Conservation (phyloP, 331 rosid species). For the Acacia concinna region DNA sequence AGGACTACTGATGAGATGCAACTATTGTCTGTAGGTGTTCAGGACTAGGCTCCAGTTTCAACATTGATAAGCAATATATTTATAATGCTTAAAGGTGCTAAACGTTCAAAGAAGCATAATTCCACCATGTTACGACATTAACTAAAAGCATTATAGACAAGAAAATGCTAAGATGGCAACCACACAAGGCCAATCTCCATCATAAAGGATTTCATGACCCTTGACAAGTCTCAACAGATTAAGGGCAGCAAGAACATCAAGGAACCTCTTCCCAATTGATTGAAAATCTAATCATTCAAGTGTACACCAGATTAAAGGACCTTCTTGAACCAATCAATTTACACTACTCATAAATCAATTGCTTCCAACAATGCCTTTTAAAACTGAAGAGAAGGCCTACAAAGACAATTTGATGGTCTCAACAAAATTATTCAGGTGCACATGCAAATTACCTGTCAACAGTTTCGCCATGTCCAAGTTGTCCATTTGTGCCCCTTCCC, state of each 20-base stretch:
- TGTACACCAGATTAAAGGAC: neutral
- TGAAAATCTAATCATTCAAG: neutral
- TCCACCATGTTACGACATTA: neutral
- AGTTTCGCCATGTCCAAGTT: constrained; percentile 88
- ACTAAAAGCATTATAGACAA: neutral
- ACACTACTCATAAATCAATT: constrained; percentile 1
- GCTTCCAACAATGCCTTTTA: neutral
- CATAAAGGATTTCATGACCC: constrained; percentile 1
- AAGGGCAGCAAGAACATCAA: neutral
- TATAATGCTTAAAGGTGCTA: constrained; percentile 6
- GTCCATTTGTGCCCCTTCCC: constrained; percentile 99
- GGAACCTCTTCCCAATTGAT: neutral
- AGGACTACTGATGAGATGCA: constrained; percentile 30
- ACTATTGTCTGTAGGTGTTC: neutral
- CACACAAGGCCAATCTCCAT: neutral
- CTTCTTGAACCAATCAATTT: neutral
- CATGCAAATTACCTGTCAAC: constrained; percentile 61
- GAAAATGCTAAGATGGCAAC: neutral
- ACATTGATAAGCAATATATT: neutral
- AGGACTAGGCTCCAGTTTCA: constrained; percentile 1
- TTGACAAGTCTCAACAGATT: neutral
- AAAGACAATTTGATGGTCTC: neutral
- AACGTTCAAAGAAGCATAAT: neutral
- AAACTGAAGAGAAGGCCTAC: neutral
- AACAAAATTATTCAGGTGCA: constrained; percentile 17